Percentiles rank a stretch among this genome's conserved stretches.
Evolutionary conservation across 306 rosid species (phyloP).

Genomic region (Cucurbita maxima): DNA sequence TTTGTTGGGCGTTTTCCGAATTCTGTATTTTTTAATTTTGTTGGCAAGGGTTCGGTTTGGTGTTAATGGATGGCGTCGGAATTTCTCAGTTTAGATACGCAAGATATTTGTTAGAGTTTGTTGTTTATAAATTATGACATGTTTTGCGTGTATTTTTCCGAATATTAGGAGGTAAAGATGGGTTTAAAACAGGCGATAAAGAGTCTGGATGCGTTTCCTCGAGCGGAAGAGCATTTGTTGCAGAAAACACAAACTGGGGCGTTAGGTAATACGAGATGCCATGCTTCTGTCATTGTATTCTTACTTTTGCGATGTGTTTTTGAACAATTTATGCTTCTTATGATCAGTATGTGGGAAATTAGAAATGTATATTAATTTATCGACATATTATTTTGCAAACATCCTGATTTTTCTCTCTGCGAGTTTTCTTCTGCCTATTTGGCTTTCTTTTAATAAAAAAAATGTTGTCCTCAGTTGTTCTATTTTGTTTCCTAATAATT

Average conservation of each 20-base stretch:
- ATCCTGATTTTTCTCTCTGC: background rate
- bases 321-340: background rate
- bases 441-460: background rate
- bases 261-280: slow-evolving; percentile 34
- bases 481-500: background rate
- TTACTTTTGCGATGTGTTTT: background rate
- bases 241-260: slow-evolving; percentile 95
- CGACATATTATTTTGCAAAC: too few relatives aligned
- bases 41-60: background rate
- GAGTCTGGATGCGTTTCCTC: slow-evolving; percentile 90
- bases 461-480: background rate
- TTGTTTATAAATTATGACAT: background rate
- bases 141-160: background rate
- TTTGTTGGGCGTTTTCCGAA: background rate
- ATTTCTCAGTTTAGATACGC: background rate
- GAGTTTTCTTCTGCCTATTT: background rate
- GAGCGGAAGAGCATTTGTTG: slow-evolving; percentile 90
- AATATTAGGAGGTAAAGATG: slow-evolving; percentile 23
- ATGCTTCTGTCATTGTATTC: background rate
- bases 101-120: background rate
- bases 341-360: background rate
- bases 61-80: background rate
- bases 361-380: background rate
- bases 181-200: slow-evolving; percentile 58
- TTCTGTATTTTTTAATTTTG: background rate